Conservation (phyloP, 208 protist species). For the Trypanosoma melophagium region DNA sequence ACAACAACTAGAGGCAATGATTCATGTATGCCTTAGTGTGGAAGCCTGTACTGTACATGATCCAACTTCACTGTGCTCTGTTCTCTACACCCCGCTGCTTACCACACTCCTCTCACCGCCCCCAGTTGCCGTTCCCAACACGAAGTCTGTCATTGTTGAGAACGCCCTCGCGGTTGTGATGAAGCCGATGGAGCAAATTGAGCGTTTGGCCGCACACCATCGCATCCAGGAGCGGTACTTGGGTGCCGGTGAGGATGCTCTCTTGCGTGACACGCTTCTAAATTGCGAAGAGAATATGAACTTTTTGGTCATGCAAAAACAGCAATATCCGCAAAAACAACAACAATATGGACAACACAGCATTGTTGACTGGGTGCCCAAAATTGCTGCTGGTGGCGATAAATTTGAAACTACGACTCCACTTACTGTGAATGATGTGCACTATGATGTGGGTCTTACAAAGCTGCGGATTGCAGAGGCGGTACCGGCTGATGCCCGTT, state of each 20-base stretch:
- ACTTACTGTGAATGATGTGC: slow-evolving; percentile 9
- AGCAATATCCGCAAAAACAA: neutral
- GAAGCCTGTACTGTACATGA: slow-evolving; percentile 8
- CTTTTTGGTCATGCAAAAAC: neutral
- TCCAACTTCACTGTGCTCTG: neutral
- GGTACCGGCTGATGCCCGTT: slow-evolving; percentile 35
- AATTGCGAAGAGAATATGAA: neutral
- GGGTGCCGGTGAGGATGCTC: slow-evolving; percentile 4
- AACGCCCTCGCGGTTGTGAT: slow-evolving; percentile 9
- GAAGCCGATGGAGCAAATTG: slow-evolving; percentile 10
- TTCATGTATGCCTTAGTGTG: slow-evolving; percentile 20
- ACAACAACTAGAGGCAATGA: slow-evolving; percentile 16
- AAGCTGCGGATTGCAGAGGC: slow-evolving; percentile 52
- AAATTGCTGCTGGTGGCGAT: neutral
- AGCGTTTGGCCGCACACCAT: slow-evolving; percentile 3
- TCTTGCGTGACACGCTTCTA: slow-evolving; percentile 6
- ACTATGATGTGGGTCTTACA: slow-evolving; percentile 33
- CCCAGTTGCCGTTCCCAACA: neutral
- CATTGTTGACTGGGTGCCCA: slow-evolving; percentile 7
- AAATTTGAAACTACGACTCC: slow-evolving; percentile 4
- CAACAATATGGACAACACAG: no score
- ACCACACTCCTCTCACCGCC: neutral
- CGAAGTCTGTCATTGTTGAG: slow-evolving; percentile 22
- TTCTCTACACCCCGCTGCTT: slow-evolving; percentile 21
- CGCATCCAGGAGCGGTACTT: slow-evolving; percentile 14